phyloP scores from a whole-genome alignment of 2,329 filamentous ascomycete species.

The Rutstroemia sp. region DNA sequence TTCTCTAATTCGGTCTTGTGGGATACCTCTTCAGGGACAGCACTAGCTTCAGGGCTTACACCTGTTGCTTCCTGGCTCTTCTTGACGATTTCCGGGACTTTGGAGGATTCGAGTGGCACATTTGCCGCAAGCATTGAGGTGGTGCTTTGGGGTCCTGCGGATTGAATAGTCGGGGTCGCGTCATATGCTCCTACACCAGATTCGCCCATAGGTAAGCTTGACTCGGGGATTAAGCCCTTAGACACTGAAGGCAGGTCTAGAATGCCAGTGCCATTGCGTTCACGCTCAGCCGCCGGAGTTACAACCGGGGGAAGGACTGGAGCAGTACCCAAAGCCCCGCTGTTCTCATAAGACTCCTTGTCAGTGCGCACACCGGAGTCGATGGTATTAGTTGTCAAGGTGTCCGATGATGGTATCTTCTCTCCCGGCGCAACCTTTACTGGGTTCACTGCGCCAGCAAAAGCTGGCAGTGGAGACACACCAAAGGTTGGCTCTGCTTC shows the following conservation, averaged over 20 bases:
- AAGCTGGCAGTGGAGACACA: constrained; percentile 55
- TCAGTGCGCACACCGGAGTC: constrained; percentile 71
- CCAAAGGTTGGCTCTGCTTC: constrained; percentile 41
- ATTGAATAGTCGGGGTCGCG: constrained; percentile 45
- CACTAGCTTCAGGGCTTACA: constrained; percentile 60
- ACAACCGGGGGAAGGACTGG: constrained; percentile 31
- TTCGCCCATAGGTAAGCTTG: constrained; percentile 60
- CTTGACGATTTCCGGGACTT: constrained; percentile 57
- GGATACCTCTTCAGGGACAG: constrained; percentile 53
- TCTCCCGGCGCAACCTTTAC: constrained; percentile 73
- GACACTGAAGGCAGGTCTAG: constrained; percentile 48
- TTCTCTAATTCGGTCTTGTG: constrained; percentile 67
- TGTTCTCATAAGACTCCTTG: constrained; percentile 79
- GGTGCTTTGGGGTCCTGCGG: constrained; percentile 38
- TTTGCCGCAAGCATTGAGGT: constrained; percentile 36
- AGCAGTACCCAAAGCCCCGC: constrained; percentile 46
- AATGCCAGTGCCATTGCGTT: constrained; percentile 30
- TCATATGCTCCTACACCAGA: constrained; percentile 41
- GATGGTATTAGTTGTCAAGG: constrained; percentile 58
- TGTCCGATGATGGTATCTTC: constrained; percentile 62
- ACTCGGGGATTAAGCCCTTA: constrained; percentile 70
- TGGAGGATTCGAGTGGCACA: constrained; percentile 35
- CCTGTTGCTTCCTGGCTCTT: constrained; percentile 64
- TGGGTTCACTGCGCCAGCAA: constrained; percentile 65
- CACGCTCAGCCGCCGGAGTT: constrained; percentile 34